phyloP scores from a whole-genome alignment of 441 rosid genomes.

The Eruca vesicaria region DNA sequence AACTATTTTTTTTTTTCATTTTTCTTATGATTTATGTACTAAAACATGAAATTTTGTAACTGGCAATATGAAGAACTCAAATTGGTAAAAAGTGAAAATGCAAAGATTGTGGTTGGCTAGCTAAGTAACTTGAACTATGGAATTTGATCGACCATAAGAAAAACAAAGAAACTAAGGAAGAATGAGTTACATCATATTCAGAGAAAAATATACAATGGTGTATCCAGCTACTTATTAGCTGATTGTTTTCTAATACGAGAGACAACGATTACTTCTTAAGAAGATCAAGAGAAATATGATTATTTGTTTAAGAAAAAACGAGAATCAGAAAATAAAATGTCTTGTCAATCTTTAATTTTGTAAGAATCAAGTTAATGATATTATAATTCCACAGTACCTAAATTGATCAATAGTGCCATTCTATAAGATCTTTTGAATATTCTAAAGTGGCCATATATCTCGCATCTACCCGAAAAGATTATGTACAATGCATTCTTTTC shows the following conservation, averaged over 20 bases:
- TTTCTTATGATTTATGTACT: neutral
- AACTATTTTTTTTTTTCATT: neutral
- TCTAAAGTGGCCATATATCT: neutral
- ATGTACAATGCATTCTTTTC: conserved; percentile 13
- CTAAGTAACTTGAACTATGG: neutral
- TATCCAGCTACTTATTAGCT: neutral
- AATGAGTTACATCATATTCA: neutral
- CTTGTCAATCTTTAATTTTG: neutral
- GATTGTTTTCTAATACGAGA: neutral
- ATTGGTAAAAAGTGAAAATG: neutral
- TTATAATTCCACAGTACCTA: neutral
- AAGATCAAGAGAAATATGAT: neutral
- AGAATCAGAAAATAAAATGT: neutral
- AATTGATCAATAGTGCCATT: neutral
- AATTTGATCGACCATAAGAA: neutral
- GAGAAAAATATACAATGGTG: neutral
- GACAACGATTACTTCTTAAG: neutral
- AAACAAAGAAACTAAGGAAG: neutral
- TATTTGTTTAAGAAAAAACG: neutral
- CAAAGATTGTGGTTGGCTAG: neutral
- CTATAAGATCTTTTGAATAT: neutral
- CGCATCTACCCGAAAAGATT: conserved; percentile 15
- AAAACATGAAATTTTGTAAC: neutral
- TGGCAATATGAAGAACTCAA: neutral
- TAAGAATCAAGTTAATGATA: conserved; percentile 2